These are phyloP conservation scores for Pyricularia pennisetigena DNA, from an alignment of 2,329 filamentous ascomycete species.

Conservation along the genomic window DNA sequence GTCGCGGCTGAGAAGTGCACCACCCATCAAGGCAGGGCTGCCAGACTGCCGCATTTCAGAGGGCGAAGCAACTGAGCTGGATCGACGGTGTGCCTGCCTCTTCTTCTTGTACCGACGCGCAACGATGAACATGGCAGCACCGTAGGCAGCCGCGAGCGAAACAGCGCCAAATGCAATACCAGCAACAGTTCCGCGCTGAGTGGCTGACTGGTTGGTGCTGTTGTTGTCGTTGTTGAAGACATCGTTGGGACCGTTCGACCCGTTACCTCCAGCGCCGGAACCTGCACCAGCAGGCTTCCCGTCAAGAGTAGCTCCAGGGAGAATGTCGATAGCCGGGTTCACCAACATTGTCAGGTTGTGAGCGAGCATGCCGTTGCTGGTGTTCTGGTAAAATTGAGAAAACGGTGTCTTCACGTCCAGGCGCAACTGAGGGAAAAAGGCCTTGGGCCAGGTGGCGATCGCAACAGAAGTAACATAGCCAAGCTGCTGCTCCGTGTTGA, in stretches of 20 bases:
- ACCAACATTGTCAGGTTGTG: conserved; percentile 69
- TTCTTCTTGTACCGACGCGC: conserved; percentile 85
- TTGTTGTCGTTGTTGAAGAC: conserved; percentile 24
- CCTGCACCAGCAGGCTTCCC: conserved; percentile 21
- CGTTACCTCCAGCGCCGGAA: conserved; percentile 23
- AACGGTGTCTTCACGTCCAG: conserved; percentile 62
- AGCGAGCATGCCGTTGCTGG: conserved; percentile 43
- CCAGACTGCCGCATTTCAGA: conserved; percentile 42
- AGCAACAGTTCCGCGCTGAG: conserved; percentile 51
- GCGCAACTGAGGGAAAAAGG: conserved; percentile 56
- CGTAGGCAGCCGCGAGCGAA: conserved; percentile 74
- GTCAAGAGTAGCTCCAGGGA: conserved; percentile 31
- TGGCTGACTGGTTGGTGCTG: conserved; percentile 42
- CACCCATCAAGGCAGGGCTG: conserved; percentile 60
- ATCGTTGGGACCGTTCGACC: conserved; percentile 23
- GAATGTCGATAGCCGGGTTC: conserved; percentile 70
- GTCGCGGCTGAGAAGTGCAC: conserved; percentile 49
- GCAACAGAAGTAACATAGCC: conserved; percentile 78
- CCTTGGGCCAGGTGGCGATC: conserved; percentile 57
- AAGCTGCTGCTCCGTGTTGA: conserved; percentile 57
- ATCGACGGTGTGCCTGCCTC: conserved; percentile 65
- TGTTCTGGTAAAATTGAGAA: conserved; percentile 66
- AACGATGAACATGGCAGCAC: conserved; percentile 88
- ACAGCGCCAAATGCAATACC: conserved; percentile 70
- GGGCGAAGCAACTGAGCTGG: conserved; percentile 58